Evolutionary conservation across 1,139 yeast genomes (phyloP), one percentile per base, ranked within the genome.

Genomic region (Saccharomyces hybrid): DNA sequence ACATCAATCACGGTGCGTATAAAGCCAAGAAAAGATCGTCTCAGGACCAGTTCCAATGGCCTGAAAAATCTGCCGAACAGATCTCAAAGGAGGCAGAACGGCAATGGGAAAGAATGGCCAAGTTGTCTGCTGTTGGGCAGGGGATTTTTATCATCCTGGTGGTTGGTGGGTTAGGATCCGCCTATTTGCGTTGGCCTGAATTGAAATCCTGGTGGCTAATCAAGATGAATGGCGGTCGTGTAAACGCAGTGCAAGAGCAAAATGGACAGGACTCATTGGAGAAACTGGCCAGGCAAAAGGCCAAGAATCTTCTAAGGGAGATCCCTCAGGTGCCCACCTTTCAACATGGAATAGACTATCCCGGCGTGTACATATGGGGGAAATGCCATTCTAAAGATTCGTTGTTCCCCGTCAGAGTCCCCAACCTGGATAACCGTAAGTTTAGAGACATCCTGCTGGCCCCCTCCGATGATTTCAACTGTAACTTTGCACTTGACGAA

Each of bases 381-480:
- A 12, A 24, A 26, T 29, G 42, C 14, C n/a, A 29, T 11, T 73
- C 72, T 34, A 59, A 64, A 8, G 72, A 69, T n/a, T 21, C 51
- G 41, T 49, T 49, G 24, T 69, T 77, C 19, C 95, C 96, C 1
- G 64, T 78, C 7, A 75, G 96, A 64, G 69, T 86, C 5, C 73
- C 76, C 1, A 79, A 75, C 62, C 89, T 91, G 63, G 89, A 90
- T 63, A 79, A 79, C 48, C 77, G 78, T 71, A 64, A 75, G 16
- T 70, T 90, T 49, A 75, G 78, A 49, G 86, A 83, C 64, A 80
- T 89, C n/a, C 73, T 75, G 41, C 64, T 88, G 1, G 72, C 75
- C 24, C 46, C 47, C 8, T 51, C 46, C 11, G 41, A 55, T 12
- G 81, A 78, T 26, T 71, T 69, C 7, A 75, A 84, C 27, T 86